Evolutionary conservation across 495 filamentous ascomycete genomes (phyloP), one percentile per base, ranked within the genome.

Genomic region (Daldinia grandis): DNA sequence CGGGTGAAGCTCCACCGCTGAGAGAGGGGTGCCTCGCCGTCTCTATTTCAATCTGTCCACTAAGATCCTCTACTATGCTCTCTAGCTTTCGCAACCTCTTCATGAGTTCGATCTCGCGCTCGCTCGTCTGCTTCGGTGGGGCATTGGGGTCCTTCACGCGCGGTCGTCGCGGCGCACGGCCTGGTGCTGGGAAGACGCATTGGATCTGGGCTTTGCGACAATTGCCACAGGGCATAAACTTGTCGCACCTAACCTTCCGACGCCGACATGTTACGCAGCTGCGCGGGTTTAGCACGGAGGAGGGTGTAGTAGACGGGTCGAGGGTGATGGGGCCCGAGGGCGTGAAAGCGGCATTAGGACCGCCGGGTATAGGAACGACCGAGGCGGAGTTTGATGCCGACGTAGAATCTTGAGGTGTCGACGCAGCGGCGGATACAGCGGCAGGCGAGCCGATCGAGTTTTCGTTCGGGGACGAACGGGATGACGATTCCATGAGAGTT

Each of bases 161-260:
- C 55, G 88, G 83, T 71, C 89, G 86, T 55, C 92, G 85, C 10
- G 92, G 92, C 12, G 94, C 93, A 58, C 94, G 84, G 15, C 92
- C 93, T 0, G 93, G 93, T 1, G 90, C 88, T 1, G 94, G 94
- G 76, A 93, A 97, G 28, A 94, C 80, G 78, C 94, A 97, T 75
- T 93, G 89, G 63, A 91, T 91, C 28, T 89, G 88, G 9, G 90
- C 90, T 73, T 89, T 90, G 54, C 86, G 85, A 78, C 94, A 97
- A 74, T 97, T 96, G 57, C 89, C 89, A 79, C 94, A 97, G 5
- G 93, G 93, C 73, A 84, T 84, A 47, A 87, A 82, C 78, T 97
- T 97, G 81, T 98, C 92, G 79, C 94, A 97, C 62, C 90, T 90
- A 4, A 95, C 93, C 77, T 97, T 97, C 51, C 93, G 84, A 66